A percentile compares a stretch with the other conserved stretches of the same genome.
These are phyloP conservation scores for Ballota nigra DNA, from an alignment of 257 asterid genomes.

Conservation along the genomic window DNA sequence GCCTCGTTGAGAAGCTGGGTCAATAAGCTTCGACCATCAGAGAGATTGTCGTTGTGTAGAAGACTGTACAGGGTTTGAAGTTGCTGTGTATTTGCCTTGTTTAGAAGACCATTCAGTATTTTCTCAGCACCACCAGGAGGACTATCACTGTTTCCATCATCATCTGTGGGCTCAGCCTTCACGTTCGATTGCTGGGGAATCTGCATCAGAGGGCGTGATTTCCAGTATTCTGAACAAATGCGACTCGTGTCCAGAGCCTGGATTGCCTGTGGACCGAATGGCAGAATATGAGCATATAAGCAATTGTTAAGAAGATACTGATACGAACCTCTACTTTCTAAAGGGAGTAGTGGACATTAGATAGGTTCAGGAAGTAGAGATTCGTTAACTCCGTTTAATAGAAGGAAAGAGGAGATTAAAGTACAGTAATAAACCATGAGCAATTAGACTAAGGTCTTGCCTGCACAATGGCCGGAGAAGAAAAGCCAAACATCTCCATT, in stretches of 20 bases:
- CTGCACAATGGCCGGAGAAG: conserved; percentile 89
- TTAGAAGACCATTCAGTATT: conserved; percentile 50
- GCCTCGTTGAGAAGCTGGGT: conserved; percentile 58
- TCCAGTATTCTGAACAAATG: conserved; percentile 73
- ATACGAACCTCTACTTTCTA: not conserved
- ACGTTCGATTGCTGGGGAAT: conserved; percentile 44
- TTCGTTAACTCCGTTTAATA: not conserved
- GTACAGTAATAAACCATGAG: not conserved
- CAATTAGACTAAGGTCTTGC: conserved; percentile 30
- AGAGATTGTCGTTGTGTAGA: conserved; percentile 36
- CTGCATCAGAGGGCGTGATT: conserved; percentile 81
- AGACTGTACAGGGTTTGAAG: conserved; percentile 59
- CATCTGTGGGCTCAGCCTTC: conserved; percentile 46
- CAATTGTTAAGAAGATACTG: not conserved
- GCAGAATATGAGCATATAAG: not conserved
- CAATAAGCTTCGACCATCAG: conserved; percentile 46
- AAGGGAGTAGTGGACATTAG: not conserved
- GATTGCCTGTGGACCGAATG: conserved; percentile 50
- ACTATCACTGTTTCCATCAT: conserved; percentile 29
- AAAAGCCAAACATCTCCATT: conserved; percentile 95
- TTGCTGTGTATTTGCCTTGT: conserved; percentile 72
- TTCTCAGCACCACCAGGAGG: conserved; percentile 40
- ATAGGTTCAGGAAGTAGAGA: not conserved
- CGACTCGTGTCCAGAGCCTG: conserved; percentile 75
- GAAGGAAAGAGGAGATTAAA: not conserved